phyloP scores from a whole-genome alignment of 192 early-diverging fungal species.

The Backusella mclennaniae region DNA sequence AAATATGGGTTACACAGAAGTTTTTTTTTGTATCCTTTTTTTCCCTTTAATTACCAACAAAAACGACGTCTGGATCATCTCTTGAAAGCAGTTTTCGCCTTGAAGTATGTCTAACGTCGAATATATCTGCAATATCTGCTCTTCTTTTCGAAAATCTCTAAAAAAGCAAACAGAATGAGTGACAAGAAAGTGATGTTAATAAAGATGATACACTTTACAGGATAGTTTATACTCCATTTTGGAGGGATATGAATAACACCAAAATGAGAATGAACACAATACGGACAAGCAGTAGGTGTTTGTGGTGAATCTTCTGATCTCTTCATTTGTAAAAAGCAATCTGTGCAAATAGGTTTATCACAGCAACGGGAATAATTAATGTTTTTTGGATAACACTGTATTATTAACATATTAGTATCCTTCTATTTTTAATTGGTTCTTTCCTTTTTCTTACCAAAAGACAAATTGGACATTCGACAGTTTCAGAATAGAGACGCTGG shows the following conservation, averaged over 20 bases:
- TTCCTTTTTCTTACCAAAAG: slow-evolving; percentile 16
- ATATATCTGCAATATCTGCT: not conserved
- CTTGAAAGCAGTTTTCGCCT: slow-evolving; percentile 50
- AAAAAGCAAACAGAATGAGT: not conserved
- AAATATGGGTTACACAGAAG: not conserved
- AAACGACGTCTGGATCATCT: slow-evolving; percentile 62
- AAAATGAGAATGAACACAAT: slow-evolving; percentile 83
- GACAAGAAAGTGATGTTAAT: not conserved
- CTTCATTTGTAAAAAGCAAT: slow-evolving; percentile 96
- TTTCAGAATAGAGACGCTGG: slow-evolving; percentile 15
- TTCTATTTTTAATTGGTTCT: not conserved
- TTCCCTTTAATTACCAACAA: slow-evolving; percentile 48
- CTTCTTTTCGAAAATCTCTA: not conserved
- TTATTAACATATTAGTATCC: not conserved
- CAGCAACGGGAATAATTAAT: slow-evolving; percentile 93
- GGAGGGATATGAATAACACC: slow-evolving; percentile 65
- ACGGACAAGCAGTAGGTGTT: slow-evolving; percentile 77
- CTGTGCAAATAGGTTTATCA: slow-evolving; percentile 93
- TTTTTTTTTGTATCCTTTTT: not conserved
- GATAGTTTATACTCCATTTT: slow-evolving; percentile 7
- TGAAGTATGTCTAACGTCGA: not conserved
- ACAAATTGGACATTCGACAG: slow-evolving; percentile 33
- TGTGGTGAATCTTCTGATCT: slow-evolving; percentile 70
- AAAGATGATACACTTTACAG: not conserved
- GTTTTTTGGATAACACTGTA: slow-evolving; percentile 80